These are phyloP conservation scores for Eucalyptus sp. DNA, from an alignment of 345 rosid species.

Conservation along the genomic window DNA sequence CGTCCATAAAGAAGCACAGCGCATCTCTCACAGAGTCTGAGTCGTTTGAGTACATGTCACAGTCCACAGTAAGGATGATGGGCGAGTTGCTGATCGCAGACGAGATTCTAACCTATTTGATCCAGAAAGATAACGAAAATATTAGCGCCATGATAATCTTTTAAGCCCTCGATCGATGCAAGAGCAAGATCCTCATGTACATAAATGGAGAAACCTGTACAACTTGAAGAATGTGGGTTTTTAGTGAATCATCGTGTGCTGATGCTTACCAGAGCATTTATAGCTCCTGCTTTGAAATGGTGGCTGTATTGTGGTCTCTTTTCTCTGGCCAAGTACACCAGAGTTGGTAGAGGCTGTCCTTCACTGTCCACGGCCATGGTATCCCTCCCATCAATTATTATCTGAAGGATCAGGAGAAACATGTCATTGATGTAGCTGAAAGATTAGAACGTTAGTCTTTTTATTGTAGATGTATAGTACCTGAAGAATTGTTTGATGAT, in stretches of 20 bases:
- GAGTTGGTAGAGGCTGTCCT: constrained; percentile 22
- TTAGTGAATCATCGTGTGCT: neutral
- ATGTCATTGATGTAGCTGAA: neutral
- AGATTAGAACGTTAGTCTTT: neutral
- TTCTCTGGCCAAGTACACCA: constrained; percentile 31
- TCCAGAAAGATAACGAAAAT: neutral
- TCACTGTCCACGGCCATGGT: constrained; percentile 2
- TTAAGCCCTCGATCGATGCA: neutral
- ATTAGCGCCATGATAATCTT: neutral
- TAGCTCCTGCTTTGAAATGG: constrained; percentile 44
- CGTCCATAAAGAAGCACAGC: constrained; percentile 41
- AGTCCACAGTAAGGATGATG: constrained; percentile 28
- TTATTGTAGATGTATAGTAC: neutral
- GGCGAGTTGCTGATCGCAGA: constrained; percentile 27
- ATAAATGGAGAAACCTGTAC: neutral
- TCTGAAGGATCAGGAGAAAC: neutral
- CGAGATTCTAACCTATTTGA: constrained; percentile 34
- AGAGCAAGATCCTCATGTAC: neutral
- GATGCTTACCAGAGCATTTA: constrained; percentile 27
- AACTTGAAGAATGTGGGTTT: neutral
- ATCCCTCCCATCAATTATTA: constrained; percentile 6
- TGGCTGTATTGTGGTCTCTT: constrained; percentile 26
- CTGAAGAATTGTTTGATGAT: constrained; percentile 27
- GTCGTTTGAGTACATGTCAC: constrained; percentile 39
- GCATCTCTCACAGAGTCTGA: constrained; percentile 20